Evolutionary conservation across 331 rosid genomes (phyloP), one percentile per base, ranked within the genome.

Genomic region (Phaseolus coccineus): DNA sequence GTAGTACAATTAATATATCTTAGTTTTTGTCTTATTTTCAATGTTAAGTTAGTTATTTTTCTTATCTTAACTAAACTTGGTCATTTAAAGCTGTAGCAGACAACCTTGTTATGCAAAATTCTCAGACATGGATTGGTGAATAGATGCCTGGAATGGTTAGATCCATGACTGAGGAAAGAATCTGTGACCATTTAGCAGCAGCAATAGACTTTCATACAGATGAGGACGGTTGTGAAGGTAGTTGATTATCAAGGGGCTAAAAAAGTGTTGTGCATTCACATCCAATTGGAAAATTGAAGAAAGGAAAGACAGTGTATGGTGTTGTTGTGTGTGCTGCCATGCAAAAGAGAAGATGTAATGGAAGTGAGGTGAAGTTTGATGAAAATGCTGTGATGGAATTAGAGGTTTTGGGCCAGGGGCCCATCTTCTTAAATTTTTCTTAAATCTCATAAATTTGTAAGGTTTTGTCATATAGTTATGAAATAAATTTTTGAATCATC

Each of bases 241-340:
- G 96, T 87, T 51, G 98, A 95, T 82, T 91, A 92, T 35, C 90
- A 91, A 0, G 96, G 96, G 53, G 97, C 94, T 0, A 89, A 92
- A 77, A 92, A 91, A 80, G 96, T 94, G 69, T 92, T 90, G 97
- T 94, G 96, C 89, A 94, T 91, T 61, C 96, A 91, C 94, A 92
- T 79, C 93, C 51, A 0, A 67, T 22, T 67, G 40, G 93, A 39
- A 69, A 44, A 40, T 28, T 87, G 30, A 91, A 89, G 82, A 91
- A 91, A 80, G 92, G 92, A 33, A 88, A 87, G 78, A 93, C 89
- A 19, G 93, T 91, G 6, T 87, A 88, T 22, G 94, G 89, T 0
- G 94, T 93, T 10, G 91, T 91, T 9, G 97, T 91, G 42, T 87
- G 89, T 3, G 94, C 94, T 0, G 91, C 96, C 3, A 89, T 91